Conservation (phyloP, 2,329 filamentous ascomycete species). For the Penicillium italicum region DNA sequence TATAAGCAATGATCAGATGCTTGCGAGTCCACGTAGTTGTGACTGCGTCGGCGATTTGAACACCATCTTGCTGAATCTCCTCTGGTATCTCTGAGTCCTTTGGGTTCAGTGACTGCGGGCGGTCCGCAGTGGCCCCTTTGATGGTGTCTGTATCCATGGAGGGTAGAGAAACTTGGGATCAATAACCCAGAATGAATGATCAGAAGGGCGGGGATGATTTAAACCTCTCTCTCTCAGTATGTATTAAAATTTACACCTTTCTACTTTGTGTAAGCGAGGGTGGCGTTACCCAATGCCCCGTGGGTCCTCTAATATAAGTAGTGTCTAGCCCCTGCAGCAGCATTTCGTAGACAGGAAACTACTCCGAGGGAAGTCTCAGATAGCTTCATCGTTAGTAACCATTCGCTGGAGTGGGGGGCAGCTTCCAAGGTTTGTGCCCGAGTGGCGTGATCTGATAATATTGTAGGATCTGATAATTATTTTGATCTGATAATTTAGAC, state of each 20-base stretch:
- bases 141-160: background rate
- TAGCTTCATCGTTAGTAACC: background rate
- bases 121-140: background rate
- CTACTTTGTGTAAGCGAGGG: background rate
- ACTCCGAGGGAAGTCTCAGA: background rate
- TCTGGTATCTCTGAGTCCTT: background rate
- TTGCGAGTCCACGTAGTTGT: constrained; percentile 38
- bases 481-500: background rate
- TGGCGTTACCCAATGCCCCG: background rate
- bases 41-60: constrained; percentile 22
- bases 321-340: background rate
- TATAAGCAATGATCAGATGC: constrained; percentile 43
- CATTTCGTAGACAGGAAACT: background rate
- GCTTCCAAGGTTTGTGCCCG: background rate
- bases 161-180: background rate
- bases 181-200: background rate
- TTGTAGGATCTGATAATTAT: background rate
- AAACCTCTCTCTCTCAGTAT: background rate
- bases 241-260: background rate
- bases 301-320: background rate
- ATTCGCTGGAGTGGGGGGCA: background rate
- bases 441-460: background rate
- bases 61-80: constrained; percentile 22
- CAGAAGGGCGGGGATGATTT: background rate
- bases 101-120: background rate